Conservation (phyloP, 2,329 filamentous ascomycete species). For the Calonectria honghensis region DNA sequence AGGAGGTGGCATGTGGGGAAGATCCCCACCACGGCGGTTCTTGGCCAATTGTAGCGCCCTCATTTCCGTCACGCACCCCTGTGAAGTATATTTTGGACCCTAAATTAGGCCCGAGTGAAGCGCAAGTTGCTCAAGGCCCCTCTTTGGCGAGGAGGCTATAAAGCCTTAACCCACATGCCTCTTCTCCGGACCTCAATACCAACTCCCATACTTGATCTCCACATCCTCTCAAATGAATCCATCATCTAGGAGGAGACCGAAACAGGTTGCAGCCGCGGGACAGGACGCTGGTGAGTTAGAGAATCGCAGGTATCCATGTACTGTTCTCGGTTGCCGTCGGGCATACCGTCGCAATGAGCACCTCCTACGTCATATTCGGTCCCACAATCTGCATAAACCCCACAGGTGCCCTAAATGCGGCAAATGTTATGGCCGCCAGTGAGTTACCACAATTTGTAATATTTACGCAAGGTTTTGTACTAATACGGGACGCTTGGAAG, state of each 20-base stretch:
- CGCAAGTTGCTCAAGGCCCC: too few relatives aligned
- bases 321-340: not conserved
- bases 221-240: not conserved
- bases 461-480: too few relatives aligned
- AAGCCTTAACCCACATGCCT: conserved; percentile 1
- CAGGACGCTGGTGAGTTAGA: not conserved
- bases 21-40: too few relatives aligned
- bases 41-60: too few relatives aligned
- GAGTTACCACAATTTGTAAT: not conserved
- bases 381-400: not conserved
- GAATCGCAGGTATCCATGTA: conserved; percentile 5
- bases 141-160: too few relatives aligned
- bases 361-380: conserved; percentile 5
- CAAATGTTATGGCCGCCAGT: conserved; percentile 3
- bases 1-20: not conserved
- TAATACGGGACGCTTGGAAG: not conserved
- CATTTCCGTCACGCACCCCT: too few relatives aligned
- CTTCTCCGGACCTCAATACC: not conserved
- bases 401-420: not conserved
- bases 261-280: too few relatives aligned
- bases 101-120: too few relatives aligned
- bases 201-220: too few relatives aligned
- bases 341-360: conserved; percentile 18
- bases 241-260: too few relatives aligned
- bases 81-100: too few relatives aligned